Evolutionary conservation across 371 early-diverging fungal species (phyloP), one percentile per base, ranked within the genome.

Genomic region (Apophysomyces variabilis): DNA sequence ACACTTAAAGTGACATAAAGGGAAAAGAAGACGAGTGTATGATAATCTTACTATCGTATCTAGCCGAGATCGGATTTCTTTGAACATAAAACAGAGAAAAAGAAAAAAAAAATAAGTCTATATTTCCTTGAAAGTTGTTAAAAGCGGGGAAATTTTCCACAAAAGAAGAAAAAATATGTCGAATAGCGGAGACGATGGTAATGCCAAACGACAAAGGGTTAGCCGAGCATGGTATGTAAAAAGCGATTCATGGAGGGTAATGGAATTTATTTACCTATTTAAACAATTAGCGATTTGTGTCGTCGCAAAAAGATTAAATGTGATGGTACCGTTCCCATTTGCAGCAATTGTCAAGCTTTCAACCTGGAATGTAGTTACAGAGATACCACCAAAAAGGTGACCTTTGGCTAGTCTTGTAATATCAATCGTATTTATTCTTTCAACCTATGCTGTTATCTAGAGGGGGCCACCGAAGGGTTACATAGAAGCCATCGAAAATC

Each of bases 381-480:
- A 60, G 82, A 79, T 44, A 72, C 71, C 38, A 79, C 82, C 1
- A 82, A 82, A 60, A 82, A 82, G 70, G 82, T 82, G 63, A 35
- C 39, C 35, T 6, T 37, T 9, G 1, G 13, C 11, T 1, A 50
- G 5, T 12, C 39, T 21, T 36, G 21, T 35, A 14, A 26, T 56
- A 18, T n/a, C 4, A 16, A 43, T 12, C 4, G 6, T 45, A 38
- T 18, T 41, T 38, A 59, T 37, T 59, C 39, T 18, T 41, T 38
- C 35, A 12, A 14, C 38, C 7, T 35, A 1, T n/a, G 21, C 35
- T 58, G 21, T 36, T 46, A 58, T 43, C 6, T 59, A 88, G 83
- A 79, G 89, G n/a, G 89, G 89, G 9, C 89, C 89, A 26, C 87
- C 89, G 9, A 88, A 88, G 76, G 91, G 91, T 38, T 90, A 91